Evolutionary conservation across 352 stramenopile genomes (phyloP).

Genomic region (Phytopythium vexans): DNA sequence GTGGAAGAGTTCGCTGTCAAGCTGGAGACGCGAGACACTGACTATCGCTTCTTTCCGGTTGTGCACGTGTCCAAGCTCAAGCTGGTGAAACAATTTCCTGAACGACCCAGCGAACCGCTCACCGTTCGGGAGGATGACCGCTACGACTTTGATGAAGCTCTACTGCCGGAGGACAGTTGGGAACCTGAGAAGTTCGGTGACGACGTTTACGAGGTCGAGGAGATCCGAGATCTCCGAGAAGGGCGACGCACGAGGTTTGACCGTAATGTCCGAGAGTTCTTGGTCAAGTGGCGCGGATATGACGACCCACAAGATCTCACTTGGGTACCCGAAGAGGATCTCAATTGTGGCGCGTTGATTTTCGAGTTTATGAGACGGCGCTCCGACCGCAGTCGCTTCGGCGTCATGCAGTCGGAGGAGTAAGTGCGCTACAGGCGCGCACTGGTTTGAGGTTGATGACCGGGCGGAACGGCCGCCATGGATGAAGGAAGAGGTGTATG

Average conservation of each 20-base stretch:
- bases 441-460: too few species aligned
- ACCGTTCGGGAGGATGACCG: constrained; percentile 4
- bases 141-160: constrained; percentile 16
- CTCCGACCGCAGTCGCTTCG: not conserved
- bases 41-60: constrained; percentile 13
- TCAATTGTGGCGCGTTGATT: constrained; percentile 12
- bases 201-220: constrained; percentile 7
- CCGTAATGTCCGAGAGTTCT: constrained; percentile 4
- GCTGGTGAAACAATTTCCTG: not conserved
- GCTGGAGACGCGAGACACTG: not conserved
- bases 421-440: too few species aligned
- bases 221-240: constrained; percentile 3
- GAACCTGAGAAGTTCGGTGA: not conserved
- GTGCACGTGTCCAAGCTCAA: constrained; percentile 24
- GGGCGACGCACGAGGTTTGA: constrained; percentile 4
- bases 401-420: constrained; percentile 8
- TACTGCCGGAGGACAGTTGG: constrained; percentile 11
- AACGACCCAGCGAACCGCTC: constrained; percentile 1
- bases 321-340: constrained; percentile 7
- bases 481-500: too few species aligned
- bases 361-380: constrained; percentile 2
- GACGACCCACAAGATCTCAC: constrained; percentile 5
- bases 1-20: constrained; percentile 4
- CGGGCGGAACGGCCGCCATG: too few species aligned
- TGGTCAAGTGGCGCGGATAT: constrained; percentile 10